Percentiles rank a stretch among this genome's conserved stretches.
Evolutionary conservation across 495 filamentous ascomycete genomes (phyloP).

Genomic region (Filosporella fistucella): DNA sequence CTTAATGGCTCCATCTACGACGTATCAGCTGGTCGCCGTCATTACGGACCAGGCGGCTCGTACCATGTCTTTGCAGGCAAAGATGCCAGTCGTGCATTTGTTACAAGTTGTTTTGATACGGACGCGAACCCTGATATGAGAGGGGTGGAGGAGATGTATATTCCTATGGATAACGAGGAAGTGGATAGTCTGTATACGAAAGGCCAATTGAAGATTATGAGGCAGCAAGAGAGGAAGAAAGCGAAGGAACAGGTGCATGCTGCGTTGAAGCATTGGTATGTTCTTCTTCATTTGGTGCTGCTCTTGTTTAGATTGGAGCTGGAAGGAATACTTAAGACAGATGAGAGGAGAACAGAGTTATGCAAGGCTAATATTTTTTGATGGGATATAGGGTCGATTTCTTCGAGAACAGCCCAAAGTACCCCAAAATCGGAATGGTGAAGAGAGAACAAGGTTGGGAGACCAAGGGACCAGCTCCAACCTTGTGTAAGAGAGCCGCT

Average conservation of each 20-base stretch:
- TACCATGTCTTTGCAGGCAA: conserved; percentile 85
- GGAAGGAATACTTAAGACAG: not conserved
- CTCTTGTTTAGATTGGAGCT: not conserved
- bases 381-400: conserved; percentile 45
- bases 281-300: no score
- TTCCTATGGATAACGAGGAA: conserved; percentile 66
- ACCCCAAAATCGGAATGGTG: conserved; percentile 68
- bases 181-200: conserved; percentile 42
- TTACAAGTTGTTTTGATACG: conserved; percentile 93
- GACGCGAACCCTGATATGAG: conserved; percentile 78
- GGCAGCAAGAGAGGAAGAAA: conserved; percentile 42
- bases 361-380: no score
- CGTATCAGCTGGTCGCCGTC: conserved; percentile 65
- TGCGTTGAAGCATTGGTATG: conserved; percentile 56
- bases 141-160: conserved; percentile 85
- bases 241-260: conserved; percentile 53
- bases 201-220: conserved; percentile 50
- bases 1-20: conserved; percentile 96
- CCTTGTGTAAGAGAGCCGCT: conserved; percentile 40
- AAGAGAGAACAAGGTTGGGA: conserved; percentile 41
- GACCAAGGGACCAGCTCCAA: conserved; percentile 33
- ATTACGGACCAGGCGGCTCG: conserved; percentile 85
- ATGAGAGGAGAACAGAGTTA: not conserved
- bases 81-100: conserved; percentile 85
- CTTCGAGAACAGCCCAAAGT: conserved; percentile 73